phyloP scores from a whole-genome alignment of 2,329 filamentous ascomycete species.

The Chrysoporthe puriensis region DNA sequence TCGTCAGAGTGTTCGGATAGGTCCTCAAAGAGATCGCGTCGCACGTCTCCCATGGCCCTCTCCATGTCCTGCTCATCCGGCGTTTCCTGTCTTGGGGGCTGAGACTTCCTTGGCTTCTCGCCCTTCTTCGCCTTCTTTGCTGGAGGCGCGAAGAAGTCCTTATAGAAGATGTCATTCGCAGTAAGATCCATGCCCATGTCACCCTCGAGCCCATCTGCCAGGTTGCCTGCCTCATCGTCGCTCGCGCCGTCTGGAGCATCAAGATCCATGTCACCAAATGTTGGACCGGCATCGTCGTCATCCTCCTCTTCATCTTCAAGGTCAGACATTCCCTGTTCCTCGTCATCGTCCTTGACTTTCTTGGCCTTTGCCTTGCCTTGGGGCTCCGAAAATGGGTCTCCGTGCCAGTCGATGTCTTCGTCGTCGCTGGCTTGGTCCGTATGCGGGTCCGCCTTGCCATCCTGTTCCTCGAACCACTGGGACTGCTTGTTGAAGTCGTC shows the following conservation, averaged over 20 bases:
- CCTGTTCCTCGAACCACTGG: conserved; percentile 85
- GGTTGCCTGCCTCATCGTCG: conserved; percentile 61
- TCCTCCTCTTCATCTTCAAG: conserved; percentile 48
- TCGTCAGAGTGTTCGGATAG: conserved; percentile 67
- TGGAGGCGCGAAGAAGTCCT: conserved; percentile 91
- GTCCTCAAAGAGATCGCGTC: conserved; percentile 89
- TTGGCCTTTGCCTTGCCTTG: conserved; percentile 36
- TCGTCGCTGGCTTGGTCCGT: conserved; percentile 79
- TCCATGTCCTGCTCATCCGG: conserved; percentile 71
- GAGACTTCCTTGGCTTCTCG: conserved; percentile 45
- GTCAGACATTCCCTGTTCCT: conserved; percentile 35
- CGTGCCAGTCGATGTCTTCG: conserved; percentile 86
- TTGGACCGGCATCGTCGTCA: conserved; percentile 77
- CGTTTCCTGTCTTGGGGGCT: conserved; percentile 43
- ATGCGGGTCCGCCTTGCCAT: conserved; percentile 74
- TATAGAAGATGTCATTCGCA: conserved; percentile 87
- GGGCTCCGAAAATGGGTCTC: conserved; percentile 64
- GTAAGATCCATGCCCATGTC: conserved; percentile 58
- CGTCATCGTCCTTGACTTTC: conserved; percentile 36
- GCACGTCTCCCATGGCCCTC: conserved; percentile 83
- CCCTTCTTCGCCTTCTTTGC: conserved; percentile 68
- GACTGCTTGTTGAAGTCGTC: conserved; percentile 96
- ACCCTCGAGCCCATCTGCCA: conserved; percentile 58
- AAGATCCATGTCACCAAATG: conserved; percentile 79
- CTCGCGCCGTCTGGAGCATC: conserved; percentile 72